Evolutionary conservation across 345 rosid species (phyloP).

Genomic region (Physaria fendleri): DNA sequence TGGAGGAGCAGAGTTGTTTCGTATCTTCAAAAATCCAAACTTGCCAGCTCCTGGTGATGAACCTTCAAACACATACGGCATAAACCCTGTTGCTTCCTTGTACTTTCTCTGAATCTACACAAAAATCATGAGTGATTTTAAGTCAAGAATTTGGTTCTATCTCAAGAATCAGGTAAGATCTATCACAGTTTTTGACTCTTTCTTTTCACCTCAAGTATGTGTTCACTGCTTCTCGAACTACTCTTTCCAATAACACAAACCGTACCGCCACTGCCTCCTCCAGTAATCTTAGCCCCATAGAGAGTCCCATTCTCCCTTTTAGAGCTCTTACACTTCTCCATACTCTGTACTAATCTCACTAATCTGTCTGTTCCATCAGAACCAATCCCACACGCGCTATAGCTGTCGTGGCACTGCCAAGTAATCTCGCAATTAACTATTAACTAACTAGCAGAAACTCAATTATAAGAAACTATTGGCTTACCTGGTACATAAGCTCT

Average conservation of each 20-base stretch:
- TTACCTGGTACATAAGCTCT: conserved; percentile 83
- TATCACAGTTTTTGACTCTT: conserved; percentile 1
- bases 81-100: conserved; percentile 74
- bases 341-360: conserved; percentile 66
- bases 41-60: conserved; percentile 87
- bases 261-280: conserved; percentile 96
- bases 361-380: conserved; percentile 81
- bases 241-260: conserved; percentile 68
- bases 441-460: neutral
- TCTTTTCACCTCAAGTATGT: conserved; percentile 61
- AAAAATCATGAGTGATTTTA: neutral
- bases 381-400: conserved; percentile 78
- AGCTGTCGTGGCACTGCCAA: conserved; percentile 82
- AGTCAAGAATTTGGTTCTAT: neutral
- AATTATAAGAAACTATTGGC: neutral
- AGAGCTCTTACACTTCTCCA: conserved; percentile 47
- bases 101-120: conserved; percentile 80
- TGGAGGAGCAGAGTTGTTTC: conserved; percentile 30
- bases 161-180: conserved; percentile 8
- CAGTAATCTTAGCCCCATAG: conserved; percentile 90
- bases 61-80: conserved; percentile 78
- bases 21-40: conserved; percentile 68
- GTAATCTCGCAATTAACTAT: neutral
- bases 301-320: conserved; percentile 52
- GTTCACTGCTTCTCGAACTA: conserved; percentile 65